Base-by-base conservation (phyloP, 257 asterid species). In the Salvia splendens region DNA sequence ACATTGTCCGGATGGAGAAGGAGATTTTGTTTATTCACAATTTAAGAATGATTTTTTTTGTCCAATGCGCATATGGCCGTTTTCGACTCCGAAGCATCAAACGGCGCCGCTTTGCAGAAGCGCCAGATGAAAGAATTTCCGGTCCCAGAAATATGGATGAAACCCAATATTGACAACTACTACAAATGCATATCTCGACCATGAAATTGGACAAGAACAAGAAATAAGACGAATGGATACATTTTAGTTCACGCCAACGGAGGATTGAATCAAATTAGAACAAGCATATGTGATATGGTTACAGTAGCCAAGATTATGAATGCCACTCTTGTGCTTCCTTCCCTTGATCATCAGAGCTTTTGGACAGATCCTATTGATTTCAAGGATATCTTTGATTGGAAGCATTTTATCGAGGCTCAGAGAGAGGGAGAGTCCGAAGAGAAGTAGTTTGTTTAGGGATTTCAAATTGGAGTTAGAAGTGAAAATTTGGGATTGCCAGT, bases 211-310 rank as follows among this genome's bases (percentile, higher is more conserved):
- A 80, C 58, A 62, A 80, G 83, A 68, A 64, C 75, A 4, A 77
- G 78, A 30, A 54, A 83, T 6, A 61, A n/a, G 17, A 83, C 96
- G 9, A 90, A 88, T 33, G 99, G 99, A 36, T 93, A 93, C 38
- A 71, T 93, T 12, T 40, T 93, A 56, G 89, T 86, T 68, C 94
- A 90, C 69, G 99, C 99, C 4, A 93, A 93, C 68, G 99, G 99
- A 15, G 99, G 99, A 67, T 42, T 93, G 80, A 90, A 93, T 82
- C 99, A 93, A 73, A 93, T 93, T 97, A 76, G 96, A 76, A 88
- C 94, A 17, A 97, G 99, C 33, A 93, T 93, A 66, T 90, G 97
- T 74, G 99, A 93, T 65, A 90, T 93, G 97, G 99, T 88, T 64
- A 97, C 99, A 14, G 78, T 93, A n/a, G 97, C 99, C 15, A 89